Percentiles rank a stretch among this genome's conserved stretches.
Evolutionary conservation across 2,329 filamentous ascomycete genomes (phyloP).

Genomic region (Penicillium nordicum): DNA sequence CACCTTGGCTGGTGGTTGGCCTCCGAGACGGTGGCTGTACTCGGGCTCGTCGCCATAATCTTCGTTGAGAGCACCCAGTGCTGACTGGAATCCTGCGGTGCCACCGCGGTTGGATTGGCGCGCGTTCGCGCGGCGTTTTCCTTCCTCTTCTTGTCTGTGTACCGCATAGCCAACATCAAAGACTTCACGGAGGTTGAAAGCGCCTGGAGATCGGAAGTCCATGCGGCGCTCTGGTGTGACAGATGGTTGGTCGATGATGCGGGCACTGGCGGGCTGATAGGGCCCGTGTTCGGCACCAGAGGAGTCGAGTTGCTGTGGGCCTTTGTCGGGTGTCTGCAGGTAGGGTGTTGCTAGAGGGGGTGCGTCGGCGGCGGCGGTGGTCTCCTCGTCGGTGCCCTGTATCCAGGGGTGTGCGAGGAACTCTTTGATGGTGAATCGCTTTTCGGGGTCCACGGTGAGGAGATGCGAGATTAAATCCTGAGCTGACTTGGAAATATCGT

Average conservation of each 20-base stretch:
- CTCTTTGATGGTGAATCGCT: conserved; percentile 87
- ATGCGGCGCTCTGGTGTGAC: conserved; percentile 61
- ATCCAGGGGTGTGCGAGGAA: conserved; percentile 97
- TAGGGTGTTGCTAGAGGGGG: conserved; percentile 67
- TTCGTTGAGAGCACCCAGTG: conserved; percentile 63
- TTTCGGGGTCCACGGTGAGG: conserved; percentile 88
- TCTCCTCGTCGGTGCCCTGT: conserved; percentile 64
- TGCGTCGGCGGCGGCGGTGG: conserved; percentile 64
- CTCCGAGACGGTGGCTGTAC: conserved; percentile 49
- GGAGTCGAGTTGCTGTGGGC: conserved; percentile 54
- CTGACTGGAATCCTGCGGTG: conserved; percentile 59
- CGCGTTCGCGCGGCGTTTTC: conserved; percentile 83
- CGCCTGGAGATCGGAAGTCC: conserved; percentile 94
- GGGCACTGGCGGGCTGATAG: conserved; percentile 49
- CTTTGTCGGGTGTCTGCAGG: conserved; percentile 55
- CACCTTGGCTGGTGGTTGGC: conserved; percentile 60
- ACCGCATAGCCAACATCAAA: conserved; percentile 99
- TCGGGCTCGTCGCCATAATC: conserved; percentile 60
- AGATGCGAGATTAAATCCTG: conserved; percentile 93
- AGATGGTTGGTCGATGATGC: conserved; percentile 56
- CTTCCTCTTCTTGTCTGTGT: conserved; percentile 92
- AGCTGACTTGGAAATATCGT: conserved; percentile 91
- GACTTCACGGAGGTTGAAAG: conserved; percentile 91
- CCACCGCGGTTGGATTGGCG: conserved; percentile 64
- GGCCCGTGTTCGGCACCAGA: conserved; percentile 36